phyloP scores from a whole-genome alignment of 2,329 filamentous ascomycete genomes.

The Metarhizium humberi region DNA sequence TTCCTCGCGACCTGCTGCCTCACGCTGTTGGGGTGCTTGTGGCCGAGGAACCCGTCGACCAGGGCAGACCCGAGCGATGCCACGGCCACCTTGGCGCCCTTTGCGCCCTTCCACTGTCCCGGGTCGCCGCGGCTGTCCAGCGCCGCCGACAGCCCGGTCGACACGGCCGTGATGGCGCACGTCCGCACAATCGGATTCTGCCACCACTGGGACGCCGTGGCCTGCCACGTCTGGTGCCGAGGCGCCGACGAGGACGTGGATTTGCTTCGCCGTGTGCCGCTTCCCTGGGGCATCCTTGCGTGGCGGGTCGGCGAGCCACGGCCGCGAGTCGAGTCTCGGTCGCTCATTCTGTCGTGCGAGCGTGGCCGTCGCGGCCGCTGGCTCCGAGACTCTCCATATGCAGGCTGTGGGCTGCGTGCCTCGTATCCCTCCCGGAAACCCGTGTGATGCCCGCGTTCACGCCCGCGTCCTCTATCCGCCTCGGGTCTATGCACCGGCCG shows the following conservation, averaged over 20 bases:
- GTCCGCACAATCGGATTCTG: conserved; percentile 27
- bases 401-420: not conserved
- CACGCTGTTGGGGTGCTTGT: conserved; percentile 19
- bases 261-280: not conserved
- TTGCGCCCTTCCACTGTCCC: conserved; percentile 37
- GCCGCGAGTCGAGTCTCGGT: not conserved
- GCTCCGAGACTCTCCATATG: not conserved
- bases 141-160: conserved; percentile 37
- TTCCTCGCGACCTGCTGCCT: conserved; percentile 9
- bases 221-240: no score
- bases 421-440: not conserved
- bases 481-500: not conserved
- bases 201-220: conserved; percentile 19
- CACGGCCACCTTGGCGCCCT: conserved; percentile 38
- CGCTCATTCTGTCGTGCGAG: not conserved
- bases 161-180: conserved; percentile 35
- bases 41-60: conserved; percentile 34
- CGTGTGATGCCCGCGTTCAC: not conserved
- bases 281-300: not conserved
- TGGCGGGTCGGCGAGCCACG: not conserved
- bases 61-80: conserved; percentile 39
- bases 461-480: not conserved
- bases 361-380: not conserved
- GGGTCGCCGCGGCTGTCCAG: conserved; percentile 35
- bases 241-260: not conserved